Percentiles rank a stretch among this genome's conserved stretches.
Conservation (phyloP, 2,329 filamentous ascomycete genomes). For the Ophiosphaerella narmari region DNA sequence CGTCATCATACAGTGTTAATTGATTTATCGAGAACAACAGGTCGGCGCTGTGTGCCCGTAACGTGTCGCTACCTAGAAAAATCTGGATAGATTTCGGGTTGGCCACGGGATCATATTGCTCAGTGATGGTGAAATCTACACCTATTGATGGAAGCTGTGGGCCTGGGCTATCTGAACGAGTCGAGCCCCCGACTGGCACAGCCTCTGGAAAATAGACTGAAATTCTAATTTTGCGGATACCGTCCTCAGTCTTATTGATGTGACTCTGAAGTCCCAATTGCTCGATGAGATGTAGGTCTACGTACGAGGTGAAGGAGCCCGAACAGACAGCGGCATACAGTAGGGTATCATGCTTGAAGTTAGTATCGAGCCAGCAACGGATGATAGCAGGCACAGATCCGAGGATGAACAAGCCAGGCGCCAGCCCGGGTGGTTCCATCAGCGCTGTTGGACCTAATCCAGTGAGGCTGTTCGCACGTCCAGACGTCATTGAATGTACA, state of each 20-base stretch:
- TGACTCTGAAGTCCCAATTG: constrained; percentile 73
- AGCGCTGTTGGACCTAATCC: constrained; percentile 74
- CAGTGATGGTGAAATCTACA: constrained; percentile 76
- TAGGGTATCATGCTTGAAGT: constrained; percentile 86
- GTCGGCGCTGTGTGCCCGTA: constrained; percentile 86
- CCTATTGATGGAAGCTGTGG: constrained; percentile 82
- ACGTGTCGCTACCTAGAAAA: constrained; percentile 85
- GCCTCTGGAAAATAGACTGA: constrained; percentile 91
- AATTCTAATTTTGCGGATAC: constrained; percentile 71
- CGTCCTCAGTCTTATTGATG: constrained; percentile 68
- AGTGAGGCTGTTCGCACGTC: constrained; percentile 79
- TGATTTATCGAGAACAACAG: constrained; percentile 90
- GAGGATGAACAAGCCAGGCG: constrained; percentile 81
- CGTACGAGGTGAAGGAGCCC: constrained; percentile 84
- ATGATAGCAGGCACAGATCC: constrained; percentile 93
- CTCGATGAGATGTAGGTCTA: constrained; percentile 75
- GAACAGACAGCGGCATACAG: constrained; percentile 92
- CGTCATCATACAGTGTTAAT: constrained; percentile 83
- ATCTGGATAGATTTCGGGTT: constrained; percentile 73
- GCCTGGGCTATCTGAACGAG: constrained; percentile 72
- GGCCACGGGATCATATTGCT: constrained; percentile 56
- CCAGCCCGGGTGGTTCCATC: constrained; percentile 72
- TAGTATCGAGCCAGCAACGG: constrained; percentile 89
- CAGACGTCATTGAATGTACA: constrained; percentile 74
- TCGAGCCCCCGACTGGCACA: constrained; percentile 75